These are phyloP conservation scores for Prunus armeniaca DNA, from an alignment of 306 rosid species.

Conservation along the genomic window DNA sequence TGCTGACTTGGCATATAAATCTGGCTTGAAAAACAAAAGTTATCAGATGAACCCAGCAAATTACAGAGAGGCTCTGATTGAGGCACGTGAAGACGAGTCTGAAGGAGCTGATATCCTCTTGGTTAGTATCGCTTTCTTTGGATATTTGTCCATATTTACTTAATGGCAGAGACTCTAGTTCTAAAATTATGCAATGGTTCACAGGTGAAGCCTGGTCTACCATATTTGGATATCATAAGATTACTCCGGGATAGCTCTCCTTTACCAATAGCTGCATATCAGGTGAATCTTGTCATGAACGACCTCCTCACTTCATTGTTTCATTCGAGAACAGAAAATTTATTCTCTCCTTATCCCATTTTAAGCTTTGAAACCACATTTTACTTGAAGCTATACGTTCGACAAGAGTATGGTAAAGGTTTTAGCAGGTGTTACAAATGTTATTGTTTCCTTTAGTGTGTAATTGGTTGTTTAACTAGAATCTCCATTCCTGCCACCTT, in stretches of 20 bases:
- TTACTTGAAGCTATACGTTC: not conserved
- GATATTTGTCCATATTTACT: constrained; percentile 1
- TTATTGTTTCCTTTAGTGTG: not conserved
- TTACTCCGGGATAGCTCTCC: constrained; percentile 85
- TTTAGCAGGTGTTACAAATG: not conserved
- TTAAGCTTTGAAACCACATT: not conserved
- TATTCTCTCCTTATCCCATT: not conserved
- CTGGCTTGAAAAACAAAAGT: constrained; percentile 45
- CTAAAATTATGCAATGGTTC: constrained; percentile 17
- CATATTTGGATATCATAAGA: constrained; percentile 82
- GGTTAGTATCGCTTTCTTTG: constrained; percentile 52
- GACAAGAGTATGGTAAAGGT: not conserved
- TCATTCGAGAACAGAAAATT: not conserved
- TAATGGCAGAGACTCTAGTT: constrained; percentile 3
- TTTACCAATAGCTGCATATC: constrained; percentile 92
- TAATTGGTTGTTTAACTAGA: not conserved
- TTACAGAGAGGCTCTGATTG: constrained; percentile 83
- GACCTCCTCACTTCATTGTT: not conserved
- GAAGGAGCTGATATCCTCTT: constrained; percentile 98
- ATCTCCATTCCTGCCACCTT: not conserved
- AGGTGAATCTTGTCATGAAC: constrained; percentile 44
- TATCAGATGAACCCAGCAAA: constrained; percentile 98
- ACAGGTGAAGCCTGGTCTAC: constrained; percentile 97
- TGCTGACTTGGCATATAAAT: constrained; percentile 34
- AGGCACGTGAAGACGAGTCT: constrained; percentile 77